Percentiles rank a stretch among this genome's conserved stretches.
These are phyloP conservation scores for Lipomyces starkeyi DNA, from an alignment of 805 yeast genomes.

Conservation along the genomic window DNA sequence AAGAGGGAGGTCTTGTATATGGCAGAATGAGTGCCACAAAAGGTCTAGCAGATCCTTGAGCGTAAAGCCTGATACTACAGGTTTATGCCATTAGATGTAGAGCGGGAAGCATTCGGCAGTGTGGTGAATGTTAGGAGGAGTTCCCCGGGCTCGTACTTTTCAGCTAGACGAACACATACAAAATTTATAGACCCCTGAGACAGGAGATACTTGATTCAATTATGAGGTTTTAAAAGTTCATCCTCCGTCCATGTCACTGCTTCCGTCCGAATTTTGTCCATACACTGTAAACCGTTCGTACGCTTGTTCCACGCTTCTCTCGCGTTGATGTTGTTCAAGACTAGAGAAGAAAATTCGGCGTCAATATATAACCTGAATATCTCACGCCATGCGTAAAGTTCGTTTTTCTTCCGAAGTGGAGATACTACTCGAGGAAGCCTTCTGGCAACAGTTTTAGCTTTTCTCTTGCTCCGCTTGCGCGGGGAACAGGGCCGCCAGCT, in stretches of 20 bases:
- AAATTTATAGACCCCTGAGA: too few relatives aligned
- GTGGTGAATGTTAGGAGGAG: too few relatives aligned
- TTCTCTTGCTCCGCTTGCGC: constrained; percentile 52
- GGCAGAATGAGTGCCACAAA: neutral
- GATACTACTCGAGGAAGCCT: constrained; percentile 50
- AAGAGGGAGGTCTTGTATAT: neutral
- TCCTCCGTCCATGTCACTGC: too few relatives aligned
- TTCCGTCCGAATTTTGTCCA: constrained; percentile 47
- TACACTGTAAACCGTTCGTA: constrained; percentile 50
- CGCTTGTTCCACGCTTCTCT: constrained; percentile 55
- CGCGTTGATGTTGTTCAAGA: constrained; percentile 55
- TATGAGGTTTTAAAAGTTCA: too few relatives aligned
- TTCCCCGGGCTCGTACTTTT: too few relatives aligned
- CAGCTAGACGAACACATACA: too few relatives aligned
- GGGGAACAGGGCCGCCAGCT: constrained; percentile 55
- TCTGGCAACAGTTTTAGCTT: constrained; percentile 53
- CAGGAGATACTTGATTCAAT: too few relatives aligned
- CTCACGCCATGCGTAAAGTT: constrained; percentile 72
- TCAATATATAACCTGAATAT: constrained; percentile 69
- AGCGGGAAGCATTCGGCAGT: too few relatives aligned
- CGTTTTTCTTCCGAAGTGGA: constrained; percentile 53
- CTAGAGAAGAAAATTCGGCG: constrained; percentile 66
- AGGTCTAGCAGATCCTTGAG: neutral
- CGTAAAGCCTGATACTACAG: neutral
- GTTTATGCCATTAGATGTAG: too few relatives aligned